Base-by-base conservation (phyloP, 164 flowering plant genomes). In the Dillenia suffruticosa region DNA sequence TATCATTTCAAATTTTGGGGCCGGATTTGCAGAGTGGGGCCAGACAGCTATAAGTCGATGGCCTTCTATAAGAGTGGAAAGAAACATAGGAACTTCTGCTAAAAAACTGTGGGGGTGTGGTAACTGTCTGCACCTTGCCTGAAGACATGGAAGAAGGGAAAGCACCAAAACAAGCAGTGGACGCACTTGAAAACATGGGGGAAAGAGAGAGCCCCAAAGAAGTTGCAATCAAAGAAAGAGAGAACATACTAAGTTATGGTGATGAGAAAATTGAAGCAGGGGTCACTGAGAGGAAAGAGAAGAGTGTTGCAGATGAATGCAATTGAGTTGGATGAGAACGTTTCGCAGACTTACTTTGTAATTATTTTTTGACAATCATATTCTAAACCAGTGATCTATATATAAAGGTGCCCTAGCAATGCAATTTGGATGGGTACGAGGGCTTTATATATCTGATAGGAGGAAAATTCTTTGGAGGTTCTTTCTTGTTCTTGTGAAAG, bases 21-120 rank as follows among this genome's bases (percentile, higher is more conserved):
- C 19, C 55, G 50, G 44, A 46, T 57, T 50, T 75, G 78, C 58
- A 47, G 59, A 10, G 43, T 68, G 8, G 78, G 66, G 15, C 48
- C 69, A 2, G 46, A 61, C 26, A 55, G 58, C 44, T 45, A 56
- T 44, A 19, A 10, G 12, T 57, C 60, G 16, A 56, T 75, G 70
- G 57, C 46, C 2, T 14, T 44, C 51, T 74, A 75, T 50, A n/a
- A 12, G 44, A 59, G 3, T 17, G 74, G 75, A 15, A 68, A 51
- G 50, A 58, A 65, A 64, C 78, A 75, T 65, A 15, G 46, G 63
- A 17, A 40, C 10, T 40, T 9, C 15, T 70, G 48, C 47, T 9
- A 45, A n/a, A 60, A 17, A 40, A 22, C 19, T 68, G 63, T 54
- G 74, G 64, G 5, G 54, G 11, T 64, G 58, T 54, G 52, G 24